These are phyloP conservation scores for Fusarium napiforme DNA, from an alignment of 2,329 filamentous ascomycete genomes.

Conservation along the genomic window DNA sequence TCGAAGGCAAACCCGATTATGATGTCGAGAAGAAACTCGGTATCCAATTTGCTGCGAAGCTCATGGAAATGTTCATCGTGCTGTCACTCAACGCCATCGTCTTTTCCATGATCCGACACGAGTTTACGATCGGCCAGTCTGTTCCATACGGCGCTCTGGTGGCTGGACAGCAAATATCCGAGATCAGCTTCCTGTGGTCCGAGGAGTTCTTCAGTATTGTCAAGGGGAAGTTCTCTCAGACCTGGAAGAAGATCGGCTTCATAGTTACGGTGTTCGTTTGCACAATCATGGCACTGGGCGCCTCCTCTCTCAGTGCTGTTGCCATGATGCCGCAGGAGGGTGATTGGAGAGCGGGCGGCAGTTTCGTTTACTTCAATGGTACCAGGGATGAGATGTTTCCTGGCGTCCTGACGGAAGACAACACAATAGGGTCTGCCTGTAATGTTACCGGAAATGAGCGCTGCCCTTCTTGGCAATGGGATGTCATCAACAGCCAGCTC, in stretches of 20 bases:
- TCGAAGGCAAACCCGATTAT: conserved; percentile 27
- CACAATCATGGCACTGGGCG: conserved; percentile 30
- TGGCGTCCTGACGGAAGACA: neutral
- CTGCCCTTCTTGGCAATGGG: conserved; percentile 39
- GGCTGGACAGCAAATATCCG: conserved; percentile 34
- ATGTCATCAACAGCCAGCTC: conserved; percentile 31
- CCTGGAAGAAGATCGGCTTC: conserved; percentile 35
- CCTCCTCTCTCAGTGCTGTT: conserved; percentile 35
- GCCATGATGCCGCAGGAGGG: conserved; percentile 40
- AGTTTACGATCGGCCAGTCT: conserved; percentile 30
- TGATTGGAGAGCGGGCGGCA: conserved; percentile 33
- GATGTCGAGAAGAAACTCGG: conserved; percentile 37
- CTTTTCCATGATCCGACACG: conserved; percentile 33
- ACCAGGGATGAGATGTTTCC: conserved; percentile 31
- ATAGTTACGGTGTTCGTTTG: conserved; percentile 23
- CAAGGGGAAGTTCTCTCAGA: conserved; percentile 25
- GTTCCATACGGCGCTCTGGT: conserved; percentile 37
- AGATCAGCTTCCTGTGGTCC: conserved; percentile 39
- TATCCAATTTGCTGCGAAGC: conserved; percentile 34
- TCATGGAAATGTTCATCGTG: conserved; percentile 39
- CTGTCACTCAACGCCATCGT: conserved; percentile 32
- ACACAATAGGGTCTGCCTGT: conserved; percentile 18
- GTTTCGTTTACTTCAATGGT: conserved; percentile 30
- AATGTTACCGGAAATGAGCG: conserved; percentile 21
- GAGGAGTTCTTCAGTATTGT: conserved; percentile 34